A percentile compares a stretch with the other conserved stretches of the same genome.
phyloP scores from a whole-genome alignment of 2,329 filamentous ascomycete genomes.

The Clonostachys rhizophaga region DNA sequence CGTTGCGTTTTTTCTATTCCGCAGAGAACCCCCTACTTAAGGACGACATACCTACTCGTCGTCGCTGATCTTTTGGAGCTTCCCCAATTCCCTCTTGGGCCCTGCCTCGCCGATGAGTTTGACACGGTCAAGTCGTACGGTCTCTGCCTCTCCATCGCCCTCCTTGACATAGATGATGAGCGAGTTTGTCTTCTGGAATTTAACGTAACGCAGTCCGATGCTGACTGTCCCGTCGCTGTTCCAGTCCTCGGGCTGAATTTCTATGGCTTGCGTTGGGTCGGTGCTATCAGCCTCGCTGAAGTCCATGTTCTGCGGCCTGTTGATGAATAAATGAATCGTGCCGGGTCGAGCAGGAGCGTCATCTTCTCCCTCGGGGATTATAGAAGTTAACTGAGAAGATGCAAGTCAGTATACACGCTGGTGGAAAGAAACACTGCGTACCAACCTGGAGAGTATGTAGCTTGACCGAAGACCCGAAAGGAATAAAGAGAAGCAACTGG shows the following conservation, averaged over 20 bases:
- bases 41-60: slow-evolving; percentile 42
- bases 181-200: slow-evolving; percentile 91
- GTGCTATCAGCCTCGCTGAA: slow-evolving; percentile 94
- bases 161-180: slow-evolving; percentile 86
- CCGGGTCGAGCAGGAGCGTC: slow-evolving; percentile 77
- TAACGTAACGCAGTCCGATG: slow-evolving; percentile 80
- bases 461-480: slow-evolving; percentile 84
- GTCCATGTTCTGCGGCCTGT: slow-evolving; percentile 83
- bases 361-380: slow-evolving; percentile 66
- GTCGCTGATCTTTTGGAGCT: slow-evolving; percentile 90
- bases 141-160: slow-evolving; percentile 78
- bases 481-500: slow-evolving; percentile 88
- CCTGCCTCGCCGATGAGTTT: slow-evolving; percentile 83
- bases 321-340: slow-evolving; percentile 81
- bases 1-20: too few relatives aligned
- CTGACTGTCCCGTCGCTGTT: slow-evolving; percentile 70
- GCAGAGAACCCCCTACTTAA: too few relatives aligned
- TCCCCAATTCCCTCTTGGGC: slow-evolving; percentile 88
- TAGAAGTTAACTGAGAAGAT: slow-evolving; percentile 67
- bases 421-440: background rate
- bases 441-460: slow-evolving; percentile 72
- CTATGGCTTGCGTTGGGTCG: slow-evolving; percentile 73
- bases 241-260: slow-evolving; percentile 75
- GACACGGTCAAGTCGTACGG: slow-evolving; percentile 76
- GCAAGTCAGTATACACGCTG: slow-evolving; percentile 18